A percentile compares a stretch with the other conserved stretches of the same genome.
Evolutionary conservation across 345 rosid species (phyloP).

Genomic region (Gossypium longicalyx): DNA sequence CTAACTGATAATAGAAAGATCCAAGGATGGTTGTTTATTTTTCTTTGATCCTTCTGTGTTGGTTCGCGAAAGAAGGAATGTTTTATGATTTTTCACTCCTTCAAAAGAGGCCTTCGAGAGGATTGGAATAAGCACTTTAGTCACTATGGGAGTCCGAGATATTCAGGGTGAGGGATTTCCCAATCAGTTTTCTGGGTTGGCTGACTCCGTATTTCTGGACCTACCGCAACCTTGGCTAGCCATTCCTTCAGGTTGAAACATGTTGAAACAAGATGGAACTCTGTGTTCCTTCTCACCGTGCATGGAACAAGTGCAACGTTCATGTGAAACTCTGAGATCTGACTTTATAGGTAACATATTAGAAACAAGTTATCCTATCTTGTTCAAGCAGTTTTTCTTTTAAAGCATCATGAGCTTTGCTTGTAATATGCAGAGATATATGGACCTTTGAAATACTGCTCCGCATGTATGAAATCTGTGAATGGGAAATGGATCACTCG

Average conservation of each 20-base stretch:
- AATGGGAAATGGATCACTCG: too few species aligned
- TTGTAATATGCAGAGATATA: conserved; percentile 40
- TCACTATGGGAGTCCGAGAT: conserved; percentile 82
- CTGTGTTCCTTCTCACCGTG: conserved; percentile 93
- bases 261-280: conserved; percentile 71
- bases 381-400: not conserved
- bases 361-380: not conserved
- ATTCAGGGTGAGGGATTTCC: conserved; percentile 86
- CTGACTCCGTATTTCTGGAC: not conserved
- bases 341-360: conserved; percentile 56
- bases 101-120: conserved; percentile 18
- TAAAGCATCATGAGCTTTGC: not conserved
- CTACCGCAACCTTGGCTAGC: too few species aligned
- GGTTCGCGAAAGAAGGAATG: too few species aligned
- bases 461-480: too few species aligned
- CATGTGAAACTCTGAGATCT: conserved; percentile 67
- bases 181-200: too few species aligned
- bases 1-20: too few species aligned
- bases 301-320: conserved; percentile 87
- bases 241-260: conserved; percentile 65
- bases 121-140: conserved; percentile 67
- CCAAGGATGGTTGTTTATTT: too few species aligned
- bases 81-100: too few species aligned
- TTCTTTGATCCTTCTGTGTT: conserved; percentile 19
- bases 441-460: too few species aligned